Conservation (phyloP, 495 filamentous ascomycete species). For the Xylaria telfairii region DNA sequence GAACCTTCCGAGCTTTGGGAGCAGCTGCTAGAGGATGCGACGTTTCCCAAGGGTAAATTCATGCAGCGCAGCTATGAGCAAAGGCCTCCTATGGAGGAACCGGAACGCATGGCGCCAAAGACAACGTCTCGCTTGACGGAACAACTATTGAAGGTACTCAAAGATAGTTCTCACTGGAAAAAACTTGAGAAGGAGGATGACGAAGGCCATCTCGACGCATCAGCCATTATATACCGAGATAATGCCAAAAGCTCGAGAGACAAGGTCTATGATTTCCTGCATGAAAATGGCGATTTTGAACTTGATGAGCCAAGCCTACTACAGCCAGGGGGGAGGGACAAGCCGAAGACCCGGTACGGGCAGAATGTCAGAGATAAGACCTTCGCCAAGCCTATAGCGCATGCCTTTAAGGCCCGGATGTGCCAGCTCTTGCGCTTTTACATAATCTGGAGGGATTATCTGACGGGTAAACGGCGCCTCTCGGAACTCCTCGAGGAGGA, state of each 20-base stretch:
- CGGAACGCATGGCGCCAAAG: neutral
- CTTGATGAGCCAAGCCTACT: constrained; percentile 7
- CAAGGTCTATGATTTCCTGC: neutral
- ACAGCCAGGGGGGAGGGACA: neutral
- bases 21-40: constrained; percentile 9
- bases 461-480: neutral
- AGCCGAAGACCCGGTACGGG: neutral
- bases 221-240: neutral
- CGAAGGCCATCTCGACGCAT: neutral
- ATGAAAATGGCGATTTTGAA: neutral
- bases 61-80: neutral
- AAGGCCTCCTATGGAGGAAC: constrained; percentile 17
- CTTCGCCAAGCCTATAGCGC: constrained; percentile 7
- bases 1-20: constrained; percentile 8
- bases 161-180: constrained; percentile 8
- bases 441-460: constrained; percentile 3
- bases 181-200: neutral
- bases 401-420: constrained; percentile 23
- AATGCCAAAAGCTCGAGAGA: neutral
- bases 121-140: neutral
- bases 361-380: neutral
- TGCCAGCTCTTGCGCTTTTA: constrained; percentile 2
- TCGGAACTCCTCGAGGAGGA: constrained; percentile 16
- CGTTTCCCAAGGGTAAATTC: neutral
- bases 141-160: neutral